A percentile compares a stretch with the other conserved stretches of the same genome.
These are phyloP conservation scores for Verbascum thapsus DNA, from an alignment of 257 asterid species.

Conservation along the genomic window DNA sequence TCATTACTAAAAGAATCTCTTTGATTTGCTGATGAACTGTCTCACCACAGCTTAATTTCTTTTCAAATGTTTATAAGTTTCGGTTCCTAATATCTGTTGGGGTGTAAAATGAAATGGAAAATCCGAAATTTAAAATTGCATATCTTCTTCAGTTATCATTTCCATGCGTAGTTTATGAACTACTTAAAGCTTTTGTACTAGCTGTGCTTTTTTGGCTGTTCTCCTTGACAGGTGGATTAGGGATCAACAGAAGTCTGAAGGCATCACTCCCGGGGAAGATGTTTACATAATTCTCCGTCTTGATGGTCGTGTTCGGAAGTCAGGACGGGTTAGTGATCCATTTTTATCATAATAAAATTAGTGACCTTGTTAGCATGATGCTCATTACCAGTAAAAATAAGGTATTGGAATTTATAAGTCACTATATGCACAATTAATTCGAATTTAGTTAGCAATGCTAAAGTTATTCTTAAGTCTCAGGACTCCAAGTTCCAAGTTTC, in stretches of 20 bases:
- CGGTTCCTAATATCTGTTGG: background rate
- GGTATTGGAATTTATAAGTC: conserved; percentile 1
- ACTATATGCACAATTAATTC: background rate
- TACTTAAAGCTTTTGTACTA: background rate
- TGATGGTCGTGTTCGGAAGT: conserved; percentile 94
- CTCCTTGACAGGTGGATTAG: conserved; percentile 79
- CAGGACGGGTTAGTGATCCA: conserved; percentile 77
- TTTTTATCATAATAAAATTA: conserved; percentile 5
- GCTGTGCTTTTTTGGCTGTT: conserved; percentile 14
- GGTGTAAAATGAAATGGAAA: background rate
- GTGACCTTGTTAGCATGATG: no score
- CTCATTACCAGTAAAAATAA: background rate
- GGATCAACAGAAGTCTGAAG: conserved; percentile 91
- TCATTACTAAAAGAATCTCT: conserved; percentile 18
- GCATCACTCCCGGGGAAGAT: conserved; percentile 89
- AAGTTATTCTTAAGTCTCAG: no score
- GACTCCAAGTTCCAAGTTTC: no score
- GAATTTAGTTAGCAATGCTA: background rate
- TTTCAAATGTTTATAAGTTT: background rate
- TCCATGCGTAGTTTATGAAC: conserved; percentile 3
- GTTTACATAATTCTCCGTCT: conserved; percentile 92
- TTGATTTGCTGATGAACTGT: background rate
- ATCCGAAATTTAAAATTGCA: background rate
- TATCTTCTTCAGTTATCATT: background rate
- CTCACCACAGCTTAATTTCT: background rate